These are phyloP conservation scores for Ajuga chamaepitys DNA, from an alignment of 257 asterid genomes.

Conservation along the genomic window DNA sequence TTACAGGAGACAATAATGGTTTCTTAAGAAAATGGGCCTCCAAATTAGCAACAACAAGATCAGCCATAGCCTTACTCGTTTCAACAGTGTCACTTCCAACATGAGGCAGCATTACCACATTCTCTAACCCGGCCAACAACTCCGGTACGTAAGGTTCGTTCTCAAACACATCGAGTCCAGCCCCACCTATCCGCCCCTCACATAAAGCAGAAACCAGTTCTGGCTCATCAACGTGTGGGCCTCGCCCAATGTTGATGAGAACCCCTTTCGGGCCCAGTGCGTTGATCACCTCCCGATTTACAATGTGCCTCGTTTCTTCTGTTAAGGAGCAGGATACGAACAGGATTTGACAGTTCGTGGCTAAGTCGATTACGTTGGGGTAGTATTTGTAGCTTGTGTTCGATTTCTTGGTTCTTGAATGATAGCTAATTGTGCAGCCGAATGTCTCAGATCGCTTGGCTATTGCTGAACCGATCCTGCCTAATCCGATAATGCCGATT, in stretches of 20 bases:
- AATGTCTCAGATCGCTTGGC: conserved; percentile 79
- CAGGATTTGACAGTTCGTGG: conserved; percentile 48
- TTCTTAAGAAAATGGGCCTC: conserved; percentile 58
- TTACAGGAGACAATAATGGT: conserved; percentile 61
- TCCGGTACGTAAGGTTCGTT: conserved; percentile 66
- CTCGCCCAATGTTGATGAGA: conserved; percentile 67
- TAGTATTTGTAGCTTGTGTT: conserved; percentile 39
- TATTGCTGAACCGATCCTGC: conserved; percentile 79
- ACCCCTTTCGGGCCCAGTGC: conserved; percentile 72
- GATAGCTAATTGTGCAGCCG: conserved; percentile 57
- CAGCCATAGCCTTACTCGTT: conserved; percentile 63
- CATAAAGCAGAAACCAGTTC: conserved; percentile 56
- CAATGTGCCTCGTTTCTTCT: conserved; percentile 48
- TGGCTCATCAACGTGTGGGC: conserved; percentile 55
- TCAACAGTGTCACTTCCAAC: conserved; percentile 59
- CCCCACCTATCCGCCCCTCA: conserved; percentile 79
- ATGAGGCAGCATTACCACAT: conserved; percentile 67
- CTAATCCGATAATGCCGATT: conserved; percentile 73
- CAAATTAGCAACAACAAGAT: conserved; percentile 63
- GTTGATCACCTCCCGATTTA: conserved; percentile 47
- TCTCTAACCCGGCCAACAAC: conserved; percentile 39
- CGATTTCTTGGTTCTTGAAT: conserved; percentile 59
- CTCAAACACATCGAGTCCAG: conserved; percentile 83
- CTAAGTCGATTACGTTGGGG: conserved; percentile 41
- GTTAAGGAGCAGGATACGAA: conserved; percentile 60